Base-by-base conservation (phyloP, 73 alveolate genomes). In the Stentor roeselii region DNA sequence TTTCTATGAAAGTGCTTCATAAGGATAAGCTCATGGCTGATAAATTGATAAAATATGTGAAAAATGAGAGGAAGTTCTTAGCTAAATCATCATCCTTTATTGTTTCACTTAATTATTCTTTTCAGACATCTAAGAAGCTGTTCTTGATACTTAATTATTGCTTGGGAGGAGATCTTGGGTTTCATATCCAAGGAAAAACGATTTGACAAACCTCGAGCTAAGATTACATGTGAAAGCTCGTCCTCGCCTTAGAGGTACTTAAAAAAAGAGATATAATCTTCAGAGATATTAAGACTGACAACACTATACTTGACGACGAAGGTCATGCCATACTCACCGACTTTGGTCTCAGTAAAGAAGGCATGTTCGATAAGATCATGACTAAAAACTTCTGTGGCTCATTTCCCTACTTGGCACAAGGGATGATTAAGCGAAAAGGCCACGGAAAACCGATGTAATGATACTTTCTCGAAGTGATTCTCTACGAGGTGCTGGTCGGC, bases 1-100 rank as follows among this genome's bases (percentile, higher is more conserved):
- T n/a, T n/a, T n/a, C 98, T 1, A 86, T 94, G 40, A 94, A 94
- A 75, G 92, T 91, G 15, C 89, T 94, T 50, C 94, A 92, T 78
- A 94, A 94, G 78, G 87, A 42, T 39, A 86, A 90, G 59, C 85
- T 90, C 90, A 84, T 61, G 50, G 92, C 84, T 80, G 86, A 86
- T 42, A 89, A 89, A 35, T 89, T 76, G 58, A 76, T 88, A n/a
- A 86, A 86, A 60, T 76, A 60, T 38, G 90, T 86, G 34, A 59
- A 86, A 41, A 90, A 86, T 59, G 95, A 90, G 41, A 75, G 82
- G 82, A 84, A 90, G 31, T 83, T 59, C 27, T 87, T 90, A 50
- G 67, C 67, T 50, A 50, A 21, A 50, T 6, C 67, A 21, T 96
- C 91, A 76, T 21, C 67, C 30, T 50, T 50, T 50, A 50, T 50